These are phyloP conservation scores for Onygenales sp. DNA, from an alignment of 2,329 filamentous ascomycete genomes.

Conservation along the genomic window DNA sequence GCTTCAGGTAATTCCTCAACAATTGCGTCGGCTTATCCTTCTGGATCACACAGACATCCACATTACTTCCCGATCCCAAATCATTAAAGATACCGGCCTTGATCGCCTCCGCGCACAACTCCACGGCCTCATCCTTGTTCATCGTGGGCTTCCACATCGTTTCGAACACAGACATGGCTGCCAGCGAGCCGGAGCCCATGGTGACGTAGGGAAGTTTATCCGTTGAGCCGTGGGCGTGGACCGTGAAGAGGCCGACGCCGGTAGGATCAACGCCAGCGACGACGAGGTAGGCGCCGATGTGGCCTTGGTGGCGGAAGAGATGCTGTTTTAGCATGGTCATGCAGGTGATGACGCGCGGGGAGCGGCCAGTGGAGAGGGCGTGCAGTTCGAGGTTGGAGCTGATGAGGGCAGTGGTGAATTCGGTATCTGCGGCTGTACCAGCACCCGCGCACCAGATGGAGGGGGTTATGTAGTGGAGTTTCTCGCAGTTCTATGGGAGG, in stretches of 20 bases:
- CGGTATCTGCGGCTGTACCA: slow-evolving; percentile 93
- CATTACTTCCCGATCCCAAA: slow-evolving; percentile 90
- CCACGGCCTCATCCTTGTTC: slow-evolving; percentile 70
- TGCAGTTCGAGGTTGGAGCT: slow-evolving; percentile 98
- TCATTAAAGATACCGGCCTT: slow-evolving; percentile 98
- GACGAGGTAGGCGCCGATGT: slow-evolving; percentile 96
- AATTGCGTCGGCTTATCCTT: slow-evolving; percentile 81
- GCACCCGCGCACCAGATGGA: slow-evolving; percentile 99
- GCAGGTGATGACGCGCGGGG: slow-evolving; percentile 94
- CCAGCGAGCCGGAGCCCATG: slow-evolving; percentile 93
- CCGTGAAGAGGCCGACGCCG: slow-evolving; percentile 89
- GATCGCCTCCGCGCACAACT: slow-evolving; percentile 77
- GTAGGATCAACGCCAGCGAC: slow-evolving; percentile 95
- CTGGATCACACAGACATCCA: slow-evolving; percentile 93
- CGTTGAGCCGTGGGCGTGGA: slow-evolving; percentile 95
- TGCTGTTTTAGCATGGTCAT: slow-evolving; percentile 99
- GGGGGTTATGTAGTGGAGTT: slow-evolving; percentile 96
- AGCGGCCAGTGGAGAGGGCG: slow-evolving; percentile 88
- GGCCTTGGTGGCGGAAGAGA: slow-evolving; percentile 94
- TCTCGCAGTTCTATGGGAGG: slow-evolving; percentile 76
- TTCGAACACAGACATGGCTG: slow-evolving; percentile 97
- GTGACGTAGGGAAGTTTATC: slow-evolving; percentile 99
- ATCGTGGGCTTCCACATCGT: slow-evolving; percentile 80
- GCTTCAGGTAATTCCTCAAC: slow-evolving; percentile 84
- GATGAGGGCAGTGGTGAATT: slow-evolving; percentile 98